A percentile compares a stretch with the other conserved stretches of the same genome.
phyloP scores from a whole-genome alignment of 805 yeast genomes.

The Yamadazyma paraphyllophila region DNA sequence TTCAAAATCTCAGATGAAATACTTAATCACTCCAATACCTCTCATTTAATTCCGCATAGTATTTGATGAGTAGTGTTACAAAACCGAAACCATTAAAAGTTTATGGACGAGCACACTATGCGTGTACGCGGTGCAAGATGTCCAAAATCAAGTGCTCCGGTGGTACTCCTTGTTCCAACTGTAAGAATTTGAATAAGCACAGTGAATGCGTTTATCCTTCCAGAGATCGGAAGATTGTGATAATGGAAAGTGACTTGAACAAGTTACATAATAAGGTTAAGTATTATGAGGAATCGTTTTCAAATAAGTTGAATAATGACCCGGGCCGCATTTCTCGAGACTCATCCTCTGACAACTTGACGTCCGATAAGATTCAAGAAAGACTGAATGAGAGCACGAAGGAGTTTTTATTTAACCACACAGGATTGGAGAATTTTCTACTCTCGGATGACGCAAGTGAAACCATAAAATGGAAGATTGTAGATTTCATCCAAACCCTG shows the following conservation, averaged over 20 bases:
- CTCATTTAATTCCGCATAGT: neutral
- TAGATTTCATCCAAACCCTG: conserved; percentile 12
- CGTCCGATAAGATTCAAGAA: conserved; percentile 11
- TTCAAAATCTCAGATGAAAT: neutral
- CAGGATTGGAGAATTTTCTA: conserved; percentile 23
- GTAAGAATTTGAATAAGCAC: conserved; percentile 31
- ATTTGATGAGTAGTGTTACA: conserved; percentile 5
- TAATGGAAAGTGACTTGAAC: conserved; percentile 42
- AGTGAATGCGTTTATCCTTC: conserved; percentile 35
- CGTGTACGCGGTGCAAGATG: conserved; percentile 41
- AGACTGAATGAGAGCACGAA: conserved; percentile 10
- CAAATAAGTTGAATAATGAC: neutral
- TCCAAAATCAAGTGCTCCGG: conserved; percentile 43
- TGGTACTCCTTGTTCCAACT: conserved; percentile 41
- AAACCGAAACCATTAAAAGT: conserved; percentile 35
- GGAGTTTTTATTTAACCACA: conserved; percentile 12
- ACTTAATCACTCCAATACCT: neutral
- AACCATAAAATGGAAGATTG: conserved; percentile 20
- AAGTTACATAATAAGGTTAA: conserved; percentile 31
- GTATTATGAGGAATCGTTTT: conserved; percentile 22
- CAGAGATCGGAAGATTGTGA: conserved; percentile 40
- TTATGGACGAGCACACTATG: conserved; percentile 42
- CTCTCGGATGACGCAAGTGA: conserved; percentile 28
- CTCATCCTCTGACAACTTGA: neutral
- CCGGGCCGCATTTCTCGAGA: neutral